Conservation (phyloP, 2,329 filamentous ascomycete genomes). For the Penicillium sclerotigenum region DNA sequence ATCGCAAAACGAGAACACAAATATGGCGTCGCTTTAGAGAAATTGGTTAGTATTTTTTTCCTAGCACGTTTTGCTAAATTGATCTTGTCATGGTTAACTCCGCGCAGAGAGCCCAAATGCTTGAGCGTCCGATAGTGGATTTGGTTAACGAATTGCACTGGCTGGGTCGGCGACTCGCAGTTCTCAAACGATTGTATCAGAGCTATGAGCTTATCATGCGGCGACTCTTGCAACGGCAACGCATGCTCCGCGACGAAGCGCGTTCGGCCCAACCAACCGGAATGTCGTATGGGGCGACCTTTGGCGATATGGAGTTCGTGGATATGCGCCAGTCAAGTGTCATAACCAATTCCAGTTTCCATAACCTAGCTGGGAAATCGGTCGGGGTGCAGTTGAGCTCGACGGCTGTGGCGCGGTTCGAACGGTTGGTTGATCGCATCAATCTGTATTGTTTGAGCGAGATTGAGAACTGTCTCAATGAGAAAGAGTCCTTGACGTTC, state of each 20-base stretch:
- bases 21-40: conserved; percentile 49
- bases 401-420: conserved; percentile 57
- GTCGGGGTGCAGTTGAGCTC: conserved; percentile 44
- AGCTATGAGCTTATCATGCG: conserved; percentile 61
- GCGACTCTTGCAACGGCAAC: conserved; percentile 55
- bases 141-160: conserved; percentile 55
- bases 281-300: conserved; percentile 20
- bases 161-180: conserved; percentile 59
- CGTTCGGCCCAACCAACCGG: conserved; percentile 22
- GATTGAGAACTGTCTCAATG: conserved; percentile 62
- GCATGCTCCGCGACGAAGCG: conserved; percentile 38
- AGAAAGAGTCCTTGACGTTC: conserved; percentile 67
- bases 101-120: conserved; percentile 53
- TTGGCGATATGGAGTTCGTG: conserved; percentile 28
- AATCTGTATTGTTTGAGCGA: conserved; percentile 61
- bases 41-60: conserved; percentile 41
- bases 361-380: conserved; percentile 21
- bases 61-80: neutral
- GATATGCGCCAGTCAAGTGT: conserved; percentile 41
- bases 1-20: conserved; percentile 56
- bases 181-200: conserved; percentile 61
- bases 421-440: conserved; percentile 59
- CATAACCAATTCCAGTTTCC: conserved; percentile 23
- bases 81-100: conserved; percentile 6
- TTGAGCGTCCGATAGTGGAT: conserved; percentile 47